Conservation (phyloP, 176 grass and related monocot species). For the Avena insularis region DNA sequence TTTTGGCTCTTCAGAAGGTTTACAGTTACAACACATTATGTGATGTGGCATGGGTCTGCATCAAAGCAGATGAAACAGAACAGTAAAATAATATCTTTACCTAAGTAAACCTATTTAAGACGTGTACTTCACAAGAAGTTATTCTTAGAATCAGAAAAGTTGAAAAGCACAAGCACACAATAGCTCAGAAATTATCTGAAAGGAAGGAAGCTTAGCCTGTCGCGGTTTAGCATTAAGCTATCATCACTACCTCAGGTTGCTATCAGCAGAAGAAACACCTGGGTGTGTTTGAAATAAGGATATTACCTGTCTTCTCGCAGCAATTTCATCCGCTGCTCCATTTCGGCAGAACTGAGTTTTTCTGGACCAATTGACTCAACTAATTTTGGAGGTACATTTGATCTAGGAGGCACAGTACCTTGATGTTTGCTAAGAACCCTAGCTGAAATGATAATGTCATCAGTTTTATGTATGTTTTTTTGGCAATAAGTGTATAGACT, state of each 20-base stretch:
- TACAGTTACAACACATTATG: neutral
- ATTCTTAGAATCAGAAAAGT: conserved; percentile 29
- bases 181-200: conserved; percentile 15
- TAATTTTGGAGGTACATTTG: conserved; percentile 52
- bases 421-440: conserved; percentile 85
- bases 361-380: conserved; percentile 51
- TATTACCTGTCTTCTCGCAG: conserved; percentile 89
- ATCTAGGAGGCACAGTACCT: conserved; percentile 45
- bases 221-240: conserved; percentile 17
- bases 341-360: conserved; percentile 74
- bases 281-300: conserved; percentile 9
- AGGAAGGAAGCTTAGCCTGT: neutral
- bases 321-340: conserved; percentile 74
- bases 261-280: conserved; percentile 10
- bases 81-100: neutral
- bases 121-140: neutral
- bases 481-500: conserved; percentile 19
- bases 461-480: conserved; percentile 22
- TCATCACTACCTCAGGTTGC: neutral
- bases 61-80: conserved; percentile 11
- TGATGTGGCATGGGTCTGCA: conserved; percentile 6
- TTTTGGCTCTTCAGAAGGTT: conserved; percentile 21
- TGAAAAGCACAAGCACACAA: neutral
- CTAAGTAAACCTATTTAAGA: conserved; percentile 8
- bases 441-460: conserved; percentile 51